phyloP scores from a whole-genome alignment of 208 protist species.

The Hexamita inflata region DNA sequence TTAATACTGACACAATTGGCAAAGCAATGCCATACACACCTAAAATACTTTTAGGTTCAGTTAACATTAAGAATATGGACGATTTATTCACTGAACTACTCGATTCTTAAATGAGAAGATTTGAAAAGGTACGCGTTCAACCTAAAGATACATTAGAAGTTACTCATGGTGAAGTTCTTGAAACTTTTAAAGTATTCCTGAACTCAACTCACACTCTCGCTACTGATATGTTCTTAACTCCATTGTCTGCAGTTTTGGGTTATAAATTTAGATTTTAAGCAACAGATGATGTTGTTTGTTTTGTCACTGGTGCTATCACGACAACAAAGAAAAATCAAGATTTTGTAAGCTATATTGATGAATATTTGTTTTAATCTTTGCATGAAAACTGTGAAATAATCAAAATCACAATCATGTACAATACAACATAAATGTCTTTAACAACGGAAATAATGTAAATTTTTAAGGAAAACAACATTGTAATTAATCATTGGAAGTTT shows the following conservation, averaged over 20 bases:
- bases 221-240: not conserved
- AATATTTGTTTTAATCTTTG: not conserved
- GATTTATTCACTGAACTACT: not conserved
- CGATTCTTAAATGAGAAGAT: not conserved
- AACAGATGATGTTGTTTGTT: not conserved
- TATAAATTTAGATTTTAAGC: not conserved
- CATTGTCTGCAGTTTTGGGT: not conserved
- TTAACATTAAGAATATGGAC: not conserved
- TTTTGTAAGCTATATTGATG: not conserved
- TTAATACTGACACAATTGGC: no score
- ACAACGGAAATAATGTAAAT: not conserved
- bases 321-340: not conserved
- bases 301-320: not conserved
- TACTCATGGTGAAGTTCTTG: not conserved
- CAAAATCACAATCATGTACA: not conserved
- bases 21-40: no score
- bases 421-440: not conserved
- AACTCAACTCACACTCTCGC: not conserved
- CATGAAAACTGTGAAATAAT: not conserved
- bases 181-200: not conserved
- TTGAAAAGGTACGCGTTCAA: not conserved
- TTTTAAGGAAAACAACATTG: not conserved
- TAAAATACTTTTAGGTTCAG: no score
- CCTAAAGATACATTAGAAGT: not conserved
- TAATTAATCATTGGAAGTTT: not conserved